These are phyloP conservation scores for Kregervanrija fluxuum DNA, from an alignment of 805 yeast genomes.

Conservation along the genomic window DNA sequence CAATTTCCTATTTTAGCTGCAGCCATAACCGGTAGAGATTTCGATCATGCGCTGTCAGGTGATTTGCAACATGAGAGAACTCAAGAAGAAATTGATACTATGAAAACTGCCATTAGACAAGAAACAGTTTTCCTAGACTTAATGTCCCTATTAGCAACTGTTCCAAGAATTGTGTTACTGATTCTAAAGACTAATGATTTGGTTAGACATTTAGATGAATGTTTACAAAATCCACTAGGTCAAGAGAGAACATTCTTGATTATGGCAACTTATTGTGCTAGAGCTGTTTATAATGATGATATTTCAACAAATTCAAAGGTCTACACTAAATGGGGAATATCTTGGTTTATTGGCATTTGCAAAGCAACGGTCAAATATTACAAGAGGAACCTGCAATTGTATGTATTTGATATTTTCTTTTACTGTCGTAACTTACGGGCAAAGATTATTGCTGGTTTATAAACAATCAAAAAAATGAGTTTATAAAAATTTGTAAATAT, in stretches of 20 bases:
- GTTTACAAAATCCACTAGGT: conserved; percentile 74
- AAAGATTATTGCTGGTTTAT: background rate
- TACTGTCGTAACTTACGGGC: conserved; percentile 9
- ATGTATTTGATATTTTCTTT: conserved; percentile 27
- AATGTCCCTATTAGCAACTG: conserved; percentile 67
- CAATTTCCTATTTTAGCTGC: conserved; percentile 84
- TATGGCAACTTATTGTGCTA: conserved; percentile 85
- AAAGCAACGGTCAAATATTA: conserved; percentile 28
- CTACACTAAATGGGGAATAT: conserved; percentile 13
- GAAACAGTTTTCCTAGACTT: conserved; percentile 63
- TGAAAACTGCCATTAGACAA: conserved; percentile 57
- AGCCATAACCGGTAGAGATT: conserved; percentile 92
- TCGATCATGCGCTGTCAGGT: conserved; percentile 61
- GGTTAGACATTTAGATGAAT: conserved; percentile 83
- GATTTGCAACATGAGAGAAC: conserved; percentile 51
- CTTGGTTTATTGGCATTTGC: conserved; percentile 22
- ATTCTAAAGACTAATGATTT: conserved; percentile 92
- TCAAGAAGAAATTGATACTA: conserved; percentile 55
- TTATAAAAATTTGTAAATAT: too few relatives aligned
- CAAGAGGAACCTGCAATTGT: conserved; percentile 25
- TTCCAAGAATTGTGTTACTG: conserved; percentile 81
- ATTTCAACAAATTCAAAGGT: conserved; percentile 4
- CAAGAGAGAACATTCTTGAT: conserved; percentile 82
- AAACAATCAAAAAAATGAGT: background rate
- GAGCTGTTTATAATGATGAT: conserved; percentile 65